Base-by-base conservation (phyloP, 1,139 yeast species). In the Magnusiomyces suaveolens region DNA sequence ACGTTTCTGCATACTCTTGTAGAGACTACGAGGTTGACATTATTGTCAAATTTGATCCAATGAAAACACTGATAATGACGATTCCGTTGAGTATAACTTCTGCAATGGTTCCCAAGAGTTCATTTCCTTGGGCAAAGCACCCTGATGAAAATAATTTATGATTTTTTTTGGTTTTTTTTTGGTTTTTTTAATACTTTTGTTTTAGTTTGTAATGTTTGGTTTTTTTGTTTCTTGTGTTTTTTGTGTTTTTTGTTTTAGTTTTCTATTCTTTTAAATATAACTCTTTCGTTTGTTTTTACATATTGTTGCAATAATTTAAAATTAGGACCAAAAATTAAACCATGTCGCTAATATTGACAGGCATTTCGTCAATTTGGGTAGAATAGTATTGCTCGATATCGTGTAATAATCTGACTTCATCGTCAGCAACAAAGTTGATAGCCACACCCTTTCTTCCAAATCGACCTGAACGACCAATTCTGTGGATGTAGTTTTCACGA, bases 401-500 rank as follows among this genome's bases (percentile, higher is more conserved):
- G 79, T 96, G 87, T 85, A 94, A 83, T 79, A 86, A 86, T 70
- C 84, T 84, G 71, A 89, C 88, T 72, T 92, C 97, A 66, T 84
- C 83, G 68, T 80, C 82, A 64, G 97, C 89, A 72, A 90, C 95
- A 68, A 92, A 86, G 84, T 92, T 92, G 81, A 92, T 89, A 69
- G 98, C 97, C 72, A 90, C 96, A 84, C 98, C 98, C 84, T 92
- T 92, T 78, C 98, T 84, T 80, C 98, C 98, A 80, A 92, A 92
- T 80, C 98, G 92, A 80, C 98, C 98, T 80, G 96, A 95, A 82
- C 98, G 87, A 83, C 98, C 98, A 70, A 92, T 92, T 84, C 98
- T 86, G 81, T 92, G 98, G 72, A 92, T 88, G 76, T 92, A 92
- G 85, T 92, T 90, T 78, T 92, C 97, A 76, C 89, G 87, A 84